These are phyloP conservation scores for Aureobasidium namibiae DNA, from an alignment of 2,329 filamentous ascomycete genomes.

Conservation along the genomic window DNA sequence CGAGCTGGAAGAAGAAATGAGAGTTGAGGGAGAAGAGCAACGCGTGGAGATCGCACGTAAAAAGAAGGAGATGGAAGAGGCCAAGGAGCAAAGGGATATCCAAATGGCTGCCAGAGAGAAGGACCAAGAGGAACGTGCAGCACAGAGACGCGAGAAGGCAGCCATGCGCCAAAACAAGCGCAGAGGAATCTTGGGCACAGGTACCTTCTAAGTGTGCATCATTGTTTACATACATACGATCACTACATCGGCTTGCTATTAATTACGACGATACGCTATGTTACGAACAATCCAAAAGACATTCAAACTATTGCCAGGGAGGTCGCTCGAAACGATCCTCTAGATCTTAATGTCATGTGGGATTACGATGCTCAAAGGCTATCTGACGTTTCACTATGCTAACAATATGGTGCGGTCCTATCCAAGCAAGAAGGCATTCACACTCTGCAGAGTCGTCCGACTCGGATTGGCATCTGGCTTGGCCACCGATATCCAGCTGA, in stretches of 20 bases:
- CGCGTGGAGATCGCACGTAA: constrained; percentile 27
- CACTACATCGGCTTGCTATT: neutral
- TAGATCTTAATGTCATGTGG: too few species aligned
- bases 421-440: constrained; percentile 77
- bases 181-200: constrained; percentile 18
- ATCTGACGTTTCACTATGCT: too few species aligned
- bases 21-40: constrained; percentile 22
- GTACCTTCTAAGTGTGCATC: constrained; percentile 14
- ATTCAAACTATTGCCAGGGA: neutral
- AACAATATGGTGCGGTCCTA: neutral
- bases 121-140: constrained; percentile 22
- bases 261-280: neutral
- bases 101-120: constrained; percentile 25
- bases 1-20: constrained; percentile 28
- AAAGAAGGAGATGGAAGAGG: constrained; percentile 28
- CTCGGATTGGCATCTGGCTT: constrained; percentile 77
- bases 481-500: constrained; percentile 75
- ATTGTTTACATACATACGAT: neutral
- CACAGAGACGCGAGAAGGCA: constrained; percentile 24
- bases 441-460: constrained; percentile 76
- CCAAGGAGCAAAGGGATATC: constrained; percentile 23
- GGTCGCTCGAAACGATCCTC: neutral
- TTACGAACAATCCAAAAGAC: neutral
- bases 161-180: constrained; percentile 17
- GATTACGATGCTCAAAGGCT: neutral